A percentile compares a stretch with the other conserved stretches of the same genome.
phyloP scores from a whole-genome alignment of 345 rosid species.

The Citrus australasica region DNA sequence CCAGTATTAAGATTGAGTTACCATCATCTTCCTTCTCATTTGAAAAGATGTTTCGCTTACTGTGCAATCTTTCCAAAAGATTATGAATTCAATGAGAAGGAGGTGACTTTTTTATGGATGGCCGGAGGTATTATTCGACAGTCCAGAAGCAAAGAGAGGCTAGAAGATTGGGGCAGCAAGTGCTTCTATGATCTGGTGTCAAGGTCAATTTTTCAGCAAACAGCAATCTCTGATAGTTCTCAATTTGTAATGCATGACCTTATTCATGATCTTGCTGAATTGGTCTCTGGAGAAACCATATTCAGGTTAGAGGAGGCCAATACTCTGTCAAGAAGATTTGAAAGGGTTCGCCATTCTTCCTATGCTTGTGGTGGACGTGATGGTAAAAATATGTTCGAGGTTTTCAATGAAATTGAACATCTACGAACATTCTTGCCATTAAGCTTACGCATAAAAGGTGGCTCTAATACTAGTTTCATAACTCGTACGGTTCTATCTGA shows the following conservation, averaged over 20 bases:
- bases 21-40: too few species aligned
- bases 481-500: too few species aligned
- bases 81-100: too few species aligned
- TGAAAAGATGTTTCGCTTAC: too few species aligned
- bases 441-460: too few species aligned
- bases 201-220: conserved; percentile 19
- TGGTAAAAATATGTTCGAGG: neutral
- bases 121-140: neutral
- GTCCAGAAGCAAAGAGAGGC: too few species aligned
- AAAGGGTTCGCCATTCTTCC: neutral
- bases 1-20: too few species aligned
- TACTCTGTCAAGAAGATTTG: too few species aligned
- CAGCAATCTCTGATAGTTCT: neutral
- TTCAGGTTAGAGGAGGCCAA: neutral
- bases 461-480: fast-evolving
- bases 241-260: neutral
- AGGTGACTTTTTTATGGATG: neutral
- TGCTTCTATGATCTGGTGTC: neutral
- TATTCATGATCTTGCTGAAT: neutral
- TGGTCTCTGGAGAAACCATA: neutral
- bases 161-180: neutral
- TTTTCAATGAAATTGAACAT: neutral
- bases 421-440: conserved; percentile 19
- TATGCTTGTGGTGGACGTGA: fast-evolving
- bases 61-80: too few species aligned